Base-by-base conservation (phyloP, 1,139 yeast genomes). In the Pneumocystis sp. region DNA sequence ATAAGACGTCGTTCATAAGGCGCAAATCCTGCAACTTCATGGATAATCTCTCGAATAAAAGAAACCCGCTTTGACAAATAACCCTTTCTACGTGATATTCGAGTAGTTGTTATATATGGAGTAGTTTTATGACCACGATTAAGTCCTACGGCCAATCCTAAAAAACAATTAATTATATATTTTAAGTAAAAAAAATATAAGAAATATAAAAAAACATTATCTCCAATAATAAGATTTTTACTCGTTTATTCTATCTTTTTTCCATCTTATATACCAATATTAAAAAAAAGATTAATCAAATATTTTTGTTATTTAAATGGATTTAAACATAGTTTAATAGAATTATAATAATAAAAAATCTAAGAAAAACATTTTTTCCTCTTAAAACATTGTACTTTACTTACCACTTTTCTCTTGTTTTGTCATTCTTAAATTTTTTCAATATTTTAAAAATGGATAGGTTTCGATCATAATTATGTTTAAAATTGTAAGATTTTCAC, bases 1-100 rank as follows among this genome's bases (percentile, higher is more conserved):
- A 95, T 87, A 80, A 93, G 86, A 85, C 99, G 91, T 85, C 97
- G 91, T 85, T 95, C 98, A 83, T 95, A 95, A 82, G 99, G 98
- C 74, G 99, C 97, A 79, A 91, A 86, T 68, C 98, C 98, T 74
- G 96, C 84, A 77, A 95, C 97, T 84, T 95, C 99, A 79, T 86
- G 86, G 81, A 93, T 95, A 73, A 95, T 83, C 78, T 86, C 84
- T 82, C 98, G 89, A 78, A 95, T 98, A 78, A 95, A 95, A 70
- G 83, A 83, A 76, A 97, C 85, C 87, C 97, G 91, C 86, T 91
- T 86, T 78, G 97, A 89, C 73, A 86, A 81, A 80, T 89, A 87
- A 81, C 97, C 97, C 87, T 93, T 93, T 85, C 95, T 88, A 89
- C 88, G 85, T 73, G 97, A 89, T 77, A 88, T 84, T 83, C 89